These are phyloP conservation scores for Aureobasidium sp. DNA, from an alignment of 2,329 filamentous ascomycete species.

Conservation along the genomic window DNA sequence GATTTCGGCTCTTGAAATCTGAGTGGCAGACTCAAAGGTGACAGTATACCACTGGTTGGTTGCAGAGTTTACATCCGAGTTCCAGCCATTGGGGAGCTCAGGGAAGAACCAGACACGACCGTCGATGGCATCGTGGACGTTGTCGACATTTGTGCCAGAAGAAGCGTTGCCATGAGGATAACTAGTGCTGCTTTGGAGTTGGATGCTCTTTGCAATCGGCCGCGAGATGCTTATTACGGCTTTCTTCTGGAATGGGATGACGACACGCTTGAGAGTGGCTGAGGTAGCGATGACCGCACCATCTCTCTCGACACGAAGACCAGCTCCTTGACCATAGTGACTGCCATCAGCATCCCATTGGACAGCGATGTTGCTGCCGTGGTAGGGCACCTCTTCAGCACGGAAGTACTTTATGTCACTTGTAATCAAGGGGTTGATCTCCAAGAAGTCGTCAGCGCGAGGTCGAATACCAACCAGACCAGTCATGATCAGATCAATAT, in stretches of 20 bases:
- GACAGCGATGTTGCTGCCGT: conserved; percentile 33
- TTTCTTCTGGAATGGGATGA: conserved; percentile 17
- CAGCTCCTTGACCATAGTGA: conserved; percentile 22
- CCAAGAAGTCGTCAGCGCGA: conserved; percentile 29
- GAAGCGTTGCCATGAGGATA: conserved; percentile 28
- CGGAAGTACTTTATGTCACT: conserved; percentile 33
- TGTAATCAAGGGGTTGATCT: conserved; percentile 31
- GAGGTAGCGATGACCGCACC: conserved; percentile 25
- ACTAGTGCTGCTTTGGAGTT: conserved; percentile 21
- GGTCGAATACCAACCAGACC: conserved; percentile 36
- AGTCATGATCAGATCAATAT: conserved; percentile 32
- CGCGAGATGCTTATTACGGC: conserved; percentile 22
- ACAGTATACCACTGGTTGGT: conserved; percentile 29
- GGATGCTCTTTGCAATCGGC: conserved; percentile 29
- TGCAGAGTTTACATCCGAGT: conserved; percentile 23
- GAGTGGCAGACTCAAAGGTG: conserved; percentile 26
- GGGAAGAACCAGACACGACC: conserved; percentile 33
- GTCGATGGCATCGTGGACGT: conserved; percentile 30
- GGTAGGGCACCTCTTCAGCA: conserved; percentile 33
- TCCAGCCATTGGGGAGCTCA: conserved; percentile 32
- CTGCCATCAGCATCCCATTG: conserved; percentile 33
- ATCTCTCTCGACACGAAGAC: conserved; percentile 29
- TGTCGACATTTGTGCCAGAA: conserved; percentile 17
- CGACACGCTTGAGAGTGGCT: conserved; percentile 20
- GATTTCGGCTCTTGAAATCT: conserved; percentile 26